These are phyloP conservation scores for Cryptococcus wingfieldii DNA, from an alignment of 1,284 basidiomycete genomes.

Conservation along the genomic window DNA sequence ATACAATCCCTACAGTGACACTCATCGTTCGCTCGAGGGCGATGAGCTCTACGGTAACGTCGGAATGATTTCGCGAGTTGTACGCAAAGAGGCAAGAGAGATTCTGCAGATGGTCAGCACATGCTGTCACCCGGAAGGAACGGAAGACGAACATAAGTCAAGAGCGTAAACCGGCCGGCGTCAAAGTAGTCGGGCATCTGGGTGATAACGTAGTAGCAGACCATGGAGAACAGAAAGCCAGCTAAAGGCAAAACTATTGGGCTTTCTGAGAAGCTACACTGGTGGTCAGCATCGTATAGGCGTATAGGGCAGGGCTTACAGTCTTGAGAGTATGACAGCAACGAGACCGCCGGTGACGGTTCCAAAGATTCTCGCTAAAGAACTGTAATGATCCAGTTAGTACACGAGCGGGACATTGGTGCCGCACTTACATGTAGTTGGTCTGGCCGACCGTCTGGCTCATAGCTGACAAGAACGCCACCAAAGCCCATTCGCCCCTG, in stretches of 20 bases:
- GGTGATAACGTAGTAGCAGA: conserved; percentile 87
- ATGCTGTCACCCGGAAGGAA: neutral
- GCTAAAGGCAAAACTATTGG: conserved; percentile 70
- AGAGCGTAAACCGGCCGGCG: conserved; percentile 75
- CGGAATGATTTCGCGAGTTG: conserved; percentile 64
- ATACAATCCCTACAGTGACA: conserved; percentile 80
- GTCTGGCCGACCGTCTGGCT: conserved; percentile 77
- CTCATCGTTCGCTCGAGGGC: conserved; percentile 72
- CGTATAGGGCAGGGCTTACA: conserved; percentile 31
- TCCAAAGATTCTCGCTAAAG: conserved; percentile 65
- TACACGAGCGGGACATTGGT: conserved; percentile 39
- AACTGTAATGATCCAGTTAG: conserved; percentile 20
- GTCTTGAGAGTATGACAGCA: conserved; percentile 64
- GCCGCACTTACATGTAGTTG: conserved; percentile 60
- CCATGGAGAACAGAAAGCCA: conserved; percentile 85
- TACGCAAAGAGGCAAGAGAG: conserved; percentile 87
- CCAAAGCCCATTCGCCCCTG: conserved; percentile 88
- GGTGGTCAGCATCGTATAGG: too few species aligned
- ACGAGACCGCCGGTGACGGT: conserved; percentile 74
- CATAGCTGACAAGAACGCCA: conserved; percentile 84
- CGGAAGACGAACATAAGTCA: conserved; percentile 52
- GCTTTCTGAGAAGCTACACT: conserved; percentile 62
- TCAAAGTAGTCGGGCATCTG: conserved; percentile 69
- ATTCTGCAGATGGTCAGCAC: conserved; percentile 55
- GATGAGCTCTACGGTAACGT: conserved; percentile 60